Evolutionary conservation across 768 basidiomycete species (phyloP), one percentile per base, ranked within the genome.

Genomic region (Naematelia encephala): DNA sequence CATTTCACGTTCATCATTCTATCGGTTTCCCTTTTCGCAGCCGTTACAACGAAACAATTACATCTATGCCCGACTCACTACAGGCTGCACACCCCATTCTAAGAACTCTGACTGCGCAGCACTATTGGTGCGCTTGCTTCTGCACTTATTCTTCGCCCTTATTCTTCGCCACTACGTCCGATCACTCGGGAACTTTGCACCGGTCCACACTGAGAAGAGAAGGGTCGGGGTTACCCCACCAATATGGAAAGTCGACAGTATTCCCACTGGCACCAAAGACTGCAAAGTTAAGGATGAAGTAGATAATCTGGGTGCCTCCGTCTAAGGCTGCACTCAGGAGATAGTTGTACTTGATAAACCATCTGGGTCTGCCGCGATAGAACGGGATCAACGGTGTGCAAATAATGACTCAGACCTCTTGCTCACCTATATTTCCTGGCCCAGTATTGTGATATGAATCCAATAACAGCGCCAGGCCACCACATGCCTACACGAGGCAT

Each of bases 261-360:
- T 78, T 78, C 4, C 80, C 79, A 52, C 80, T 80, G 12, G 82
- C 82, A 16, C 79, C 79, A 43, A 78, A 77, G 44, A 78, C 77
- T 11, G 78, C 77, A 53, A 78, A 75, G 54, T 73, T 77, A 51
- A 82, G 77, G 56, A 82, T 82, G 74, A 82, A 82, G 13, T 82
- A 69, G 83, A 84, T 84, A 16, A 84, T 82, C 70, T 83, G 79
- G 14, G 84, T 82, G 8, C 86, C 85, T 25, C 85, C 85, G 66
- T 86, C 85, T 30, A 86, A 76, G 5, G 83, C 86, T 43, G 85
- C 87, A 26, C 84, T 85, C 2, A 87, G 74, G 39, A 69, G 51
- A 55, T 56, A 69, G 54, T 68, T 64, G 59, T 68, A 68, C 54
- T 67, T 80, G 79, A 82, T 82, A 75, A 85, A 88, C 86, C 86